Conservation (phyloP, 345 rosid species). For the Camelina laxa region DNA sequence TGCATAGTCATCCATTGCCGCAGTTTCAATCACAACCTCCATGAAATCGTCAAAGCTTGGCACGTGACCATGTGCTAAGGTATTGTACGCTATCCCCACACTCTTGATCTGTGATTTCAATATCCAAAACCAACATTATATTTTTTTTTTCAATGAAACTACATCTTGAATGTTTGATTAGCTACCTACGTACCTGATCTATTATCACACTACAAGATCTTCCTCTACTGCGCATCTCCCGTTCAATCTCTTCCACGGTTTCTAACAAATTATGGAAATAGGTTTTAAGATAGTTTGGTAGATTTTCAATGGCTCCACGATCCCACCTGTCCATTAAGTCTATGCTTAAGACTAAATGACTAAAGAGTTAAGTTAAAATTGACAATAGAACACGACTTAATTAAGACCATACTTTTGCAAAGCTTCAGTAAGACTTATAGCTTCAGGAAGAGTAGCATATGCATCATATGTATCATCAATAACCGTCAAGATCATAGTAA, state of each 20-base stretch:
- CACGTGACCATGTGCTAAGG: slow-evolving; percentile 19
- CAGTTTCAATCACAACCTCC: not conserved
- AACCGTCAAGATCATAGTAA: not conserved
- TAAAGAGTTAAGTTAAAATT: too few species aligned
- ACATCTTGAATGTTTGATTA: not conserved
- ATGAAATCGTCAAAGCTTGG: slow-evolving; percentile 17
- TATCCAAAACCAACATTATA: too few species aligned
- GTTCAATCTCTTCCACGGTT: not conserved
- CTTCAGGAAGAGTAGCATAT: slow-evolving; percentile 27
- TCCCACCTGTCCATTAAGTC: slow-evolving; percentile 20
- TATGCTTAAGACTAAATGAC: too few species aligned
- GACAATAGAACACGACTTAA: too few species aligned
- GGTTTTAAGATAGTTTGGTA: not conserved
- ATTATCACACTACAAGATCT: not conserved
- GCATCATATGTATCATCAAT: slow-evolving; percentile 29
- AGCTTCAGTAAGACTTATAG: not conserved
- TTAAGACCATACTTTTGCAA: slow-evolving; percentile 13
- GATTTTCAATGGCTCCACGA: not conserved
- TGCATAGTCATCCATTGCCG: not conserved
- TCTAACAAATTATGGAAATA: not conserved
- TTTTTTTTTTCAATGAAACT: too few species aligned
- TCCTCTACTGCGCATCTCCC: not conserved
- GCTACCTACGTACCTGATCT: too few species aligned
- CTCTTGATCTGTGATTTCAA: not conserved
- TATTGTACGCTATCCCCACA: not conserved